Evolutionary conservation across 495 filamentous ascomycete species (phyloP).

Genomic region (Talaromyces adpressus): DNA sequence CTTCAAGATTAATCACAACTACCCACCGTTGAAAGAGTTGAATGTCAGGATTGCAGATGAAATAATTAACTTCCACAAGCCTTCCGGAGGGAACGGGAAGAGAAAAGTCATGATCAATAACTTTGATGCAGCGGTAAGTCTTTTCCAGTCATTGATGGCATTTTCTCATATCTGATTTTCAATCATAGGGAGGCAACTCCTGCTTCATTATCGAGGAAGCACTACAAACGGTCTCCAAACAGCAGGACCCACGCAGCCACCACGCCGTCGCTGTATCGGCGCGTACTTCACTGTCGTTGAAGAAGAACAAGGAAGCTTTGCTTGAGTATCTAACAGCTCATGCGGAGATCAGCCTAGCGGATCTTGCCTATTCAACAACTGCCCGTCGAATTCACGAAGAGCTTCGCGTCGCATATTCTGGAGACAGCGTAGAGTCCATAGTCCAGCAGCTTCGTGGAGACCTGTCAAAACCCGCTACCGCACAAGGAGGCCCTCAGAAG

Average conservation of each 20-base stretch:
- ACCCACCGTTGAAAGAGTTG: neutral
- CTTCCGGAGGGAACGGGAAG: too few species aligned
- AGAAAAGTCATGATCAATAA: too few species aligned
- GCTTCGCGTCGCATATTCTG: conserved; percentile 8
- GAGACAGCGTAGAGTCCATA: conserved; percentile 9
- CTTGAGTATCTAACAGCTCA: conserved; percentile 19
- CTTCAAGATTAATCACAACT: neutral
- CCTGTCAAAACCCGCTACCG: conserved; percentile 12
- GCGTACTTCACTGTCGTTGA: conserved; percentile 20
- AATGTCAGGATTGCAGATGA: neutral
- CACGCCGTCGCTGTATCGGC: conserved; percentile 26
- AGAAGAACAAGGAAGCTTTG: conserved; percentile 21
- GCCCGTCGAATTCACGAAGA: conserved; percentile 77
- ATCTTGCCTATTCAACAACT: conserved; percentile 73
- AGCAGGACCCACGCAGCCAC: conserved; percentile 11
- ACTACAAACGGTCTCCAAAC: too few species aligned
- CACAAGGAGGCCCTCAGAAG: neutral
- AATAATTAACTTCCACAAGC: too few species aligned
- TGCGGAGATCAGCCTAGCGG: conserved; percentile 11
- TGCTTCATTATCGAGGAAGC: too few species aligned
- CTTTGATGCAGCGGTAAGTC: too few species aligned
- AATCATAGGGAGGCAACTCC: too few species aligned
- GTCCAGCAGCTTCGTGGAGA: conserved; percentile 22
- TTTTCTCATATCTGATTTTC: too few species aligned
- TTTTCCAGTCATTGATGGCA: too few species aligned